phyloP scores from a whole-genome alignment of 805 yeast species.

The Candida quercuum region DNA sequence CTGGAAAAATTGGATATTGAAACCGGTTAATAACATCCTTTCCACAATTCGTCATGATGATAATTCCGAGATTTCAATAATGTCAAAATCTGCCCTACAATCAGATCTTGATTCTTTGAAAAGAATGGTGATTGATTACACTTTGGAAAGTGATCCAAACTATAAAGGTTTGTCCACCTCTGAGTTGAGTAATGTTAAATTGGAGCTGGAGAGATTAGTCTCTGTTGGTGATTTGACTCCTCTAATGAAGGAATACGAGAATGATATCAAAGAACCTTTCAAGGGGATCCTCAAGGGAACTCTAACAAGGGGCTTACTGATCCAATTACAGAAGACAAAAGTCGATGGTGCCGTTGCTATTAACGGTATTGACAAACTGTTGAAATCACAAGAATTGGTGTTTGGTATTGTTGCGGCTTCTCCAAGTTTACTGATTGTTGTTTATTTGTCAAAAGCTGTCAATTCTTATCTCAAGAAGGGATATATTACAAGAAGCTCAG shows the following conservation, averaged over 20 bases:
- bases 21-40: conserved; percentile 67
- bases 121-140: conserved; percentile 80
- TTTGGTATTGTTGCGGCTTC: conserved; percentile 87
- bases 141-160: conserved; percentile 30
- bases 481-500: conserved; percentile 17
- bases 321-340: conserved; percentile 93
- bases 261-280: conserved; percentile 66
- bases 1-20: conserved; percentile 76
- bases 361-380: conserved; percentile 82
- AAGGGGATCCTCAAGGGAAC: conserved; percentile 59
- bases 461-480: conserved; percentile 31
- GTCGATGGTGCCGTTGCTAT: conserved; percentile 92
- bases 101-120: conserved; percentile 79
- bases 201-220: conserved; percentile 42
- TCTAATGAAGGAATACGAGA: conserved; percentile 77
- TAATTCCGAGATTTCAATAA: conserved; percentile 62
- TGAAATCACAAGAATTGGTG: conserved; percentile 90
- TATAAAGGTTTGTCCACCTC: conserved; percentile 19
- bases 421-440: conserved; percentile 62
- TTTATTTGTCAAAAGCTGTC: conserved; percentile 34
- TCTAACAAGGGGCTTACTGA: conserved; percentile 69
- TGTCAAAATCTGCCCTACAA: conserved; percentile 71
- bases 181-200: conserved; percentile 16
- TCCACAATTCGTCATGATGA: conserved; percentile 84
- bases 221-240: conserved; percentile 73